Base-by-base conservation (phyloP, 768 basidiomycete genomes). In the Boletus coccyginus region DNA sequence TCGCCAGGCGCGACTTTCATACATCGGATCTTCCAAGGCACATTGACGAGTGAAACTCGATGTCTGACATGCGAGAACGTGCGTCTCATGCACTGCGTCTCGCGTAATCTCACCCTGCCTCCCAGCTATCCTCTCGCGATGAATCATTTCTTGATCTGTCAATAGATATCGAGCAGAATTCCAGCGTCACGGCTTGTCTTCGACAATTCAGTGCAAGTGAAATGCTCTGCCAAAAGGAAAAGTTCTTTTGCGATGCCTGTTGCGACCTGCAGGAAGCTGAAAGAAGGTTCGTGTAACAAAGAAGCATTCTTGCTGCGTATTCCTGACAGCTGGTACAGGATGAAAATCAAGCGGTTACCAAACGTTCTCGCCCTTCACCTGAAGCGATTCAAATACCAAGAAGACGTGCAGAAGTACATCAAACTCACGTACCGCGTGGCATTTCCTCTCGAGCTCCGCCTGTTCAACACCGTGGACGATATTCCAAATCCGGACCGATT, bases 301-400 rank as follows among this genome's bases (percentile, higher is more conserved):
- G n/a, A 5, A n/a, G 1, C 21, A 12, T 19, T 27, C 21, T n/a
- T 21, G 35, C 53, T 35, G 29, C n/a, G 46, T 52, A 57, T 57
- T 56, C 24, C 53, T 66, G 45, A 58, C 41, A 27, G 10, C 19
- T 14, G 7, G 33, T 45, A 12, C 68, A 97, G 96, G 65, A 98
- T 99, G 96, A 99, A 99, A 75, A 94, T 99, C 70, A 98, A 98
- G 78, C 90, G 86, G 62, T 79, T 98, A 0, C 97, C 97, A 1
- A 96, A 98, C 69, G 81, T 99, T 38, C 86, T 99, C 24, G 94
- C 96, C 13, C 80, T 99, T 27, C 97, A 99, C 71, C 76, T 99
- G 46, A 99, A 99, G 77, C 85, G 97, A 35, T 99, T 99, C 86
- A 99, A 99, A 74, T 97, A 94, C 68, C 94, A 97, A 71, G 96